A percentile compares a stretch with the other conserved stretches of the same genome.
Evolutionary conservation across 352 stramenopile species (phyloP).

Genomic region (Pythium myriotylum): DNA sequence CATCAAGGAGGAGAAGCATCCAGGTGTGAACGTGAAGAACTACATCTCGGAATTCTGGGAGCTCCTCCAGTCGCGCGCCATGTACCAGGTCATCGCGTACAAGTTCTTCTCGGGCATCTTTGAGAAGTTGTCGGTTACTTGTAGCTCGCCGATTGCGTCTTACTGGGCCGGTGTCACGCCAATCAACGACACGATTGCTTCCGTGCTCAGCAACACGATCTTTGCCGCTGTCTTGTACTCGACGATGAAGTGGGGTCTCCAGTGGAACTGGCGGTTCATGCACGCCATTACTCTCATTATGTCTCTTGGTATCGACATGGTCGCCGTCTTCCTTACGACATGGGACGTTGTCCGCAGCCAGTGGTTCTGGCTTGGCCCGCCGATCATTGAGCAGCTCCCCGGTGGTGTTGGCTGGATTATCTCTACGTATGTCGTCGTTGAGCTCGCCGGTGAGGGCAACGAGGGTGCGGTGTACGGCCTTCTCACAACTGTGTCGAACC

Average conservation of each 20-base stretch:
- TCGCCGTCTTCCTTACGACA: conserved; percentile 37
- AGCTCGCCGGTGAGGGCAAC: conserved; percentile 41
- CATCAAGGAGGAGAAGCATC: conserved; percentile 25
- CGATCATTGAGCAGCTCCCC: too few relatives aligned
- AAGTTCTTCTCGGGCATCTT: background rate
- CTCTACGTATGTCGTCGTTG: too few relatives aligned
- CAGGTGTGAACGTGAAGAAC: conserved; percentile 6
- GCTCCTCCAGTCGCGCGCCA: conserved; percentile 20
- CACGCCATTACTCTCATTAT: conserved; percentile 30
- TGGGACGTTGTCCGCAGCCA: too few relatives aligned
- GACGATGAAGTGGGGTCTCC: conserved; percentile 46
- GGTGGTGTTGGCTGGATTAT: too few relatives aligned
- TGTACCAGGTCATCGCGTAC: too few relatives aligned
- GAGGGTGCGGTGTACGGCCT: conserved; percentile 54
- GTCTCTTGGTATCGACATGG: conserved; percentile 35
- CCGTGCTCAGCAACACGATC: conserved; percentile 36
- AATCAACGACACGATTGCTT: conserved; percentile 44
- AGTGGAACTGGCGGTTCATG: conserved; percentile 49
- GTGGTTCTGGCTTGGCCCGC: too few relatives aligned
- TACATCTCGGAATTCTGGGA: conserved; percentile 23
- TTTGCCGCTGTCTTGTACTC: conserved; percentile 37
- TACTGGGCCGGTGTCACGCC: conserved; percentile 38
- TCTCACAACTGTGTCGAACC: conserved; percentile 43
- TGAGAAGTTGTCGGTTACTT: background rate
- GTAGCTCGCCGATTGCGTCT: background rate